phyloP scores from a whole-genome alignment of 306 rosid species.

The Myrica gale region DNA sequence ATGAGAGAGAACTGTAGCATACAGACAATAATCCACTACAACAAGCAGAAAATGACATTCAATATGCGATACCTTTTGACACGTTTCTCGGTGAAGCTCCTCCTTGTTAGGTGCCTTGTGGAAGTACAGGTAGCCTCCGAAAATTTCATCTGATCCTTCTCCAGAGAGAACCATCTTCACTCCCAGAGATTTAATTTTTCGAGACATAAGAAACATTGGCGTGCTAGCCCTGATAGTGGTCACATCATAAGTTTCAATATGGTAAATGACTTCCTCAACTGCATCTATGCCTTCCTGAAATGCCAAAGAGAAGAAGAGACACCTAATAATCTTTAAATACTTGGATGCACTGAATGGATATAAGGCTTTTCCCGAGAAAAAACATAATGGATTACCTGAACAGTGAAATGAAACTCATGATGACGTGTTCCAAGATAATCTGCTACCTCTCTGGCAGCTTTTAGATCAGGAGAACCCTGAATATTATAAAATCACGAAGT shows the following conservation, averaged over 20 bases:
- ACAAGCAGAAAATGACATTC: slow-evolving; percentile 14
- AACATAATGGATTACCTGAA: slow-evolving; percentile 59
- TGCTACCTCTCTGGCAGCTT: slow-evolving; percentile 93
- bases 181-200: slow-evolving; percentile 95
- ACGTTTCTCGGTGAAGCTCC: slow-evolving; percentile 91
- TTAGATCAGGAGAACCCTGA: slow-evolving; percentile 95
- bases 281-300: slow-evolving; percentile 98
- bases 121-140: slow-evolving; percentile 96
- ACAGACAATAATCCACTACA: slow-evolving; percentile 14
- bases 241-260: slow-evolving; percentile 92
- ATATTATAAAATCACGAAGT: slow-evolving; percentile 13
- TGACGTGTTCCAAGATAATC: slow-evolving; percentile 93
- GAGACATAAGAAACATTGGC: slow-evolving; percentile 98
- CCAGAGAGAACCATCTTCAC: slow-evolving; percentile 99
- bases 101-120: slow-evolving; percentile 96
- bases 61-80: slow-evolving; percentile 63
- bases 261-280: slow-evolving; percentile 94
- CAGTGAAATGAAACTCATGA: slow-evolving; percentile 84
- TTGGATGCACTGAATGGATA: slow-evolving; percentile 5
- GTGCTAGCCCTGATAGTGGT: slow-evolving; percentile 97
- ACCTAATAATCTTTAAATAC: background rate
- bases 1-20: background rate
- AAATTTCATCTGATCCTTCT: slow-evolving; percentile 98
- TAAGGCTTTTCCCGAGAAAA: background rate
- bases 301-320: slow-evolving; percentile 27